phyloP scores from a whole-genome alignment of 208 protist species.

The Trypanosoma theileri region DNA sequence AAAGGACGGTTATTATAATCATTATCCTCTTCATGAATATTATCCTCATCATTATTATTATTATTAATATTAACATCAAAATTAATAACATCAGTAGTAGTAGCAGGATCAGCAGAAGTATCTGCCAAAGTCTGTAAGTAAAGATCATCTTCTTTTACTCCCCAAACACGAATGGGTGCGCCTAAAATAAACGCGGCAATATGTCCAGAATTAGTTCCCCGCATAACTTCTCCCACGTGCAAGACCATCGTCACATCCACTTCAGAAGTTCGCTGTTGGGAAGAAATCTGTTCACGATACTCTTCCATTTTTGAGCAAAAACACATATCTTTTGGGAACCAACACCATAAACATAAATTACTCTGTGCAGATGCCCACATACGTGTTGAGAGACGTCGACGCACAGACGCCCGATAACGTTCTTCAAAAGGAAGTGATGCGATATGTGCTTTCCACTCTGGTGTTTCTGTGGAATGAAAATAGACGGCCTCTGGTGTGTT shows the following conservation, averaged over 20 bases:
- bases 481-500: constrained; percentile 45
- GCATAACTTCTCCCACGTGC: constrained; percentile 80
- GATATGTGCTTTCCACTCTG: constrained; percentile 71
- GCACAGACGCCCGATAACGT: constrained; percentile 55
- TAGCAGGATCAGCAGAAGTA: background rate
- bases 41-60: background rate
- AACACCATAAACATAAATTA: constrained; percentile 73
- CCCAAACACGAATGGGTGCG: constrained; percentile 71
- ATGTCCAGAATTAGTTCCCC: constrained; percentile 83
- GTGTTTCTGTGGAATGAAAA: constrained; percentile 56
- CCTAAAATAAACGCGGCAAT: constrained; percentile 76
- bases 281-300: constrained; percentile 37
- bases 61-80: background rate
- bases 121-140: constrained; percentile 31
- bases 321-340: constrained; percentile 66
- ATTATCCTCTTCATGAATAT: background rate
- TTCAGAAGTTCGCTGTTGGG: constrained; percentile 17
- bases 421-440: constrained; percentile 27
- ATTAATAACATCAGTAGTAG: background rate
- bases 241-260: constrained; percentile 71
- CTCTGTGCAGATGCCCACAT: constrained; percentile 52
- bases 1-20: background rate
- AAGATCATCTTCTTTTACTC: constrained; percentile 56
- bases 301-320: constrained; percentile 59
- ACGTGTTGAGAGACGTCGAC: constrained; percentile 44